These are phyloP conservation scores for Populus tremula DNA, from an alignment of 345 rosid genomes.

Conservation along the genomic window DNA sequence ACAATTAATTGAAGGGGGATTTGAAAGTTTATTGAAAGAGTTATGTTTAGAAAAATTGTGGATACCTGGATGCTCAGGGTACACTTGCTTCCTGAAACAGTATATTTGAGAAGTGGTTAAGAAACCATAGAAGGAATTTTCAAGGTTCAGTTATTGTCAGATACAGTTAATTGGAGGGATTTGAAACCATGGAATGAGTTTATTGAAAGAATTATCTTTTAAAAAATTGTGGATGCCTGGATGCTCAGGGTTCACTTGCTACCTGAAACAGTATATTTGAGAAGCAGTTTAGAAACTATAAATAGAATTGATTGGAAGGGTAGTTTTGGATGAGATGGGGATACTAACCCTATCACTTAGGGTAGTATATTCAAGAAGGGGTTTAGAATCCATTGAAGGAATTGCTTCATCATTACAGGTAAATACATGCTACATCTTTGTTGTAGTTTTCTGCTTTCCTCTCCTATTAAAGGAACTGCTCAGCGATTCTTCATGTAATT, in stretches of 20 bases:
- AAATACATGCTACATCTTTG: not conserved
- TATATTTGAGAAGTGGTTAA: not conserved
- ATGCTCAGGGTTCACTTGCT: not conserved
- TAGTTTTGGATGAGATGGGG: not conserved
- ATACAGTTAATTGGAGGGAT: not conserved
- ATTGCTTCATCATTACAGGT: slow-evolving; percentile 30
- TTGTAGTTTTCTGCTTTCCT: not conserved
- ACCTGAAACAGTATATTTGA: not conserved
- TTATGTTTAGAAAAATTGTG: not conserved
- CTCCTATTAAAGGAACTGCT: not conserved
- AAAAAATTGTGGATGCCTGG: not conserved
- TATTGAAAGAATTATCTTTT: not conserved
- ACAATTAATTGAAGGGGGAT: not conserved
- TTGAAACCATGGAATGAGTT: not conserved
- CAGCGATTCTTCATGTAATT: slow-evolving; percentile 6
- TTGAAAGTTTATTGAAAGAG: not conserved
- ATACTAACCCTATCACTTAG: not conserved
- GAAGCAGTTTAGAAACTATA: not conserved
- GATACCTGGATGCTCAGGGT: not conserved
- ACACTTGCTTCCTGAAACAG: not conserved
- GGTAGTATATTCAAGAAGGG: slow-evolving; percentile 20
- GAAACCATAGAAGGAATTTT: not conserved
- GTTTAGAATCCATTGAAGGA: slow-evolving; percentile 4
- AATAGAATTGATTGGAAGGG: not conserved
- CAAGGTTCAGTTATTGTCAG: slow-evolving; percentile 3